Evolutionary conservation across 2,329 filamentous ascomycete species (phyloP).

Genomic region (Talaromyces sp.): DNA sequence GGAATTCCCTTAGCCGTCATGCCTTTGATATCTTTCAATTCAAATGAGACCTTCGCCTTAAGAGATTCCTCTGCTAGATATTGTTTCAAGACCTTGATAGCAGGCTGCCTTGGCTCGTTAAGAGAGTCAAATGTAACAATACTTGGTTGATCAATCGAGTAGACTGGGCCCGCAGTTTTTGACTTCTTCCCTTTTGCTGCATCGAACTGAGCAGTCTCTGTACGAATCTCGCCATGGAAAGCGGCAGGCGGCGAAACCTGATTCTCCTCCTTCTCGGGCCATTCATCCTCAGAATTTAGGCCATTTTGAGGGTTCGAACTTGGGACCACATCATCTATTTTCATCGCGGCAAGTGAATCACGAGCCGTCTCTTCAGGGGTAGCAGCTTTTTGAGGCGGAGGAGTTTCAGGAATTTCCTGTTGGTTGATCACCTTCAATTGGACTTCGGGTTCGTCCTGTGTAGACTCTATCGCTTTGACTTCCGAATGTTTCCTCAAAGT

Average conservation of each 20-base stretch:
- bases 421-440: constrained; percentile 21
- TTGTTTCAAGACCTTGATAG: constrained; percentile 65
- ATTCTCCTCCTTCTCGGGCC: constrained; percentile 32
- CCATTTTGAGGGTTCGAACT: background rate
- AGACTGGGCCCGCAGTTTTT: constrained; percentile 30
- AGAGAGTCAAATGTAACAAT: constrained; percentile 90
- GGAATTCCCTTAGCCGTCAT: constrained; percentile 74
- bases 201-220: constrained; percentile 16
- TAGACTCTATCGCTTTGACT: background rate
- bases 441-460: constrained; percentile 13
- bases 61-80: constrained; percentile 73
- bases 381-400: constrained; percentile 19
- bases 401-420: constrained; percentile 30
- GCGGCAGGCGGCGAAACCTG: constrained; percentile 19
- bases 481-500: constrained; percentile 47
- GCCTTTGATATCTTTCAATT: constrained; percentile 48
- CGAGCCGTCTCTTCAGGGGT: constrained; percentile 26
- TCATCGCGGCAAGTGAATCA: constrained; percentile 30
- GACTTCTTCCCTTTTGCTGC: constrained; percentile 23
- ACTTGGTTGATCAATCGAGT: constrained; percentile 55
- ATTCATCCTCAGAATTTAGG: constrained; percentile 24
- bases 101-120: constrained; percentile 58
- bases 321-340: constrained; percentile 24
- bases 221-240: constrained; percentile 20
- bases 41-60: constrained; percentile 54